These are phyloP conservation scores for Cornus suecica DNA, from an alignment of 148 eudicot species.

Conservation along the genomic window DNA sequence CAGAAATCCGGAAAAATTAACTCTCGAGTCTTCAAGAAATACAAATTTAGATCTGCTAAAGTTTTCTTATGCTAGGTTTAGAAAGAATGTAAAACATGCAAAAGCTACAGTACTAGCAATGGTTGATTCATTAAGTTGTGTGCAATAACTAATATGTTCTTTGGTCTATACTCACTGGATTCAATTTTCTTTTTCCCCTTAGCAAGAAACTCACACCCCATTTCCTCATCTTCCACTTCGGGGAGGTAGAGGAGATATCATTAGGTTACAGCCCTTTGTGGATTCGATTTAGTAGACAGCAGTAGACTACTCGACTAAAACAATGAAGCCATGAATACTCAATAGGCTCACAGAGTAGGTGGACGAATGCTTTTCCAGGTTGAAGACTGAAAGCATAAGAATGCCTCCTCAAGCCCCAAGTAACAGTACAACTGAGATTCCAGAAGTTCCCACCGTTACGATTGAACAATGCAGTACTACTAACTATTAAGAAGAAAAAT, in stretches of 20 bases:
- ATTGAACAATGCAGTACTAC: neutral
- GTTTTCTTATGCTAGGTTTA: neutral
- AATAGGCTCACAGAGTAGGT: neutral
- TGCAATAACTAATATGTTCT: neutral
- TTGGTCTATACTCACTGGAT: neutral
- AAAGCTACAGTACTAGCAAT: neutral
- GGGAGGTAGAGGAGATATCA: no score
- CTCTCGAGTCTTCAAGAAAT: neutral
- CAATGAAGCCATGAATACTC: no score
- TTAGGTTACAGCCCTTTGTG: no score
- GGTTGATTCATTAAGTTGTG: neutral
- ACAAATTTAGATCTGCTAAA: neutral
- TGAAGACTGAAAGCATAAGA: no score
- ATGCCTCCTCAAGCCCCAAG: neutral
- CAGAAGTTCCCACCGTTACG: neutral
- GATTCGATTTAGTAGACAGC: neutral
- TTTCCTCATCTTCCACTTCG: no score
- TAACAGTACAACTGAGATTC: neutral
- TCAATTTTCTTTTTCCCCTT: no score
- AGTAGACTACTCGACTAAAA: neutral
- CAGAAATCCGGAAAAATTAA: neutral
- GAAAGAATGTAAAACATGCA: neutral
- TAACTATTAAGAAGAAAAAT: neutral
- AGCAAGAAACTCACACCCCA: no score
- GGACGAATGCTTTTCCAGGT: no score